phyloP scores from a whole-genome alignment of 2,329 filamentous ascomycete genomes.

The Pseudogymnoascus sp. region DNA sequence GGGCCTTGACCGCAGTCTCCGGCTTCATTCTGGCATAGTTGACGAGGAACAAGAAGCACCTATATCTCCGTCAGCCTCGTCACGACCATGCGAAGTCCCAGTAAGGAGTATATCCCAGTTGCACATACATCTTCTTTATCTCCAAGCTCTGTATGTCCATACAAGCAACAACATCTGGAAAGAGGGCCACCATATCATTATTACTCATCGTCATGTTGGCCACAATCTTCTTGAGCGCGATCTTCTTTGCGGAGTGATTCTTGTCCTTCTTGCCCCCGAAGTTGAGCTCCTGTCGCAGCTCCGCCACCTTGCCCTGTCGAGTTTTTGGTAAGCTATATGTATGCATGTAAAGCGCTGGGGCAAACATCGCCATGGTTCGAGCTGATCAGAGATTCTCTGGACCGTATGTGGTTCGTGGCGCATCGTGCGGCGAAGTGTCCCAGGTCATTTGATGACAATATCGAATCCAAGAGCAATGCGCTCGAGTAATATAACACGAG shows the following conservation, averaged over 20 bases:
- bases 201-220: conserved; percentile 99
- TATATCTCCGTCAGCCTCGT: conserved; percentile 32
- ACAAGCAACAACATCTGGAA: conserved; percentile 88
- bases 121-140: conserved; percentile 94
- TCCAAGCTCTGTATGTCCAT: conserved; percentile 93
- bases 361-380: conserved; percentile 22
- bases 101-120: not conserved
- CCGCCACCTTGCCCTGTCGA: conserved; percentile 92
- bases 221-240: conserved; percentile 97
- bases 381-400: conserved; percentile 11
- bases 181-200: conserved; percentile 97
- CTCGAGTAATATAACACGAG: not conserved
- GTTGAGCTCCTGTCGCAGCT: conserved; percentile 89
- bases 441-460: conserved; percentile 3
- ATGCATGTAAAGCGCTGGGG: conserved; percentile 20
- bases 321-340: conserved; percentile 24
- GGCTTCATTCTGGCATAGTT: conserved; percentile 95
- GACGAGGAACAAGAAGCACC: conserved; percentile 95
- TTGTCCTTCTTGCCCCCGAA: conserved; percentile 97
- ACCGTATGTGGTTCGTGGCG: conserved; percentile 14
- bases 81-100: not conserved
- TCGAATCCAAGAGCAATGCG: conserved; percentile 1
- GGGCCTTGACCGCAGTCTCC: conserved; percentile 85
- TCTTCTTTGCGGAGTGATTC: conserved; percentile 90
- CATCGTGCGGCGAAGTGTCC: conserved; percentile 11